Evolutionary conservation across 169 alveolate genomes (phyloP), one percentile per base, ranked within the genome.

Genomic region (Eimeria falciformis): DNA sequence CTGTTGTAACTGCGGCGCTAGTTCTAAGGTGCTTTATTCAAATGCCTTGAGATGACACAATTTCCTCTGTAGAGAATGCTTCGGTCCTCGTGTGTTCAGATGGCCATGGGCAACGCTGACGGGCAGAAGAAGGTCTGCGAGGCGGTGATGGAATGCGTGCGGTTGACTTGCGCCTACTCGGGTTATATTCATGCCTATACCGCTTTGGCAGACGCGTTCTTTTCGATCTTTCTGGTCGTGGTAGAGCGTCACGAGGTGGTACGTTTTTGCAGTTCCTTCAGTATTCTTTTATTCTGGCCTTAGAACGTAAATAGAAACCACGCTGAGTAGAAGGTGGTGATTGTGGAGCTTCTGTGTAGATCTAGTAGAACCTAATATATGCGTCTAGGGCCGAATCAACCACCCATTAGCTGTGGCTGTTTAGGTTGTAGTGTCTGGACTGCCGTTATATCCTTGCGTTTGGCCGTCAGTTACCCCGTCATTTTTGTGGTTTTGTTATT

Each of bases 131-230:
- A 56, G 12, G 90, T 81, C 23, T 81, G 90, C 90, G 90, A 81
- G 75, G 90, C 90, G 90, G 90, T 55, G 77, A 27, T 81, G 90
- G 90, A 81, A 56, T 81, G 55, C 53, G 40, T 81, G 77, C 90
- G 90, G 25, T 56, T 81, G 56, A 56, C 77, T 21, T 81, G 58
- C 53, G 73, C 47, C 9, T 81, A 81, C 29, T 81, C 90, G 5
- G 90, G 62, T 1, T 81, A 81, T 33, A 81, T 81, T 18, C 90
- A 81, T 56, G 73, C 77, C 75, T 81, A 25, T 25, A 45, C 78
- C 7, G 78, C 47, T 5, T 21, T 81, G 75, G 77, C 50, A 2
- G 2, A 37, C 0, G 90, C 90, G 0, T 75, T 77, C 6, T 81
- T 81, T 33, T 81, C 90, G 21, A 40, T 81, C 23, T 43, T 81